Conservation (phyloP, 208 protist genomes). For the Trypanosoma mega region DNA sequence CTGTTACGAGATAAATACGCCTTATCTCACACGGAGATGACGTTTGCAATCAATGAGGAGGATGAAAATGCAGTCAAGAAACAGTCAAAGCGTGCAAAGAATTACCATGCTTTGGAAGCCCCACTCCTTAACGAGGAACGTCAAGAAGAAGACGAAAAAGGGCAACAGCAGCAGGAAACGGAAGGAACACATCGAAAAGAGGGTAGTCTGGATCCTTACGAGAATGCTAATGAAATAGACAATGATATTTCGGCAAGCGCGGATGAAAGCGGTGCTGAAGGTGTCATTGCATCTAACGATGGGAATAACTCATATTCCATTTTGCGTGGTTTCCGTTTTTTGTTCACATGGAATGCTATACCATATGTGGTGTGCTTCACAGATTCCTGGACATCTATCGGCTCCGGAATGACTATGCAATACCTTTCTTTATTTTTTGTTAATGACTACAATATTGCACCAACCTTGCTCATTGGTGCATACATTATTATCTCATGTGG, state of each 20-base stretch:
- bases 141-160: too few species aligned
- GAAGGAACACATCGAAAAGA: too few species aligned
- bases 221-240: too few species aligned
- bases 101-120: too few species aligned
- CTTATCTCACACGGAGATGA: slow-evolving; percentile 6
- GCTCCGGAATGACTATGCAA: slow-evolving; percentile 56
- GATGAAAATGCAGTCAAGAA: slow-evolving; percentile 26
- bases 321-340: neutral
- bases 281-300: too few species aligned
- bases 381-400: slow-evolving; percentile 43
- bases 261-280: too few species aligned
- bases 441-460: slow-evolving; percentile 19
- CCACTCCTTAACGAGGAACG: too few species aligned
- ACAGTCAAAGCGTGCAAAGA: slow-evolving; percentile 49
- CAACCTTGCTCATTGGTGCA: slow-evolving; percentile 28
- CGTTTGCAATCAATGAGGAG: neutral
- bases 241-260: too few species aligned
- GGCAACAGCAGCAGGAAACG: too few species aligned
- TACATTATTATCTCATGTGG: slow-evolving; percentile 31
- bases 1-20: slow-evolving; percentile 29
- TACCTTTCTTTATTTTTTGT: slow-evolving; percentile 54
- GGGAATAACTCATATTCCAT: neutral
- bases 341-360: slow-evolving; percentile 24
- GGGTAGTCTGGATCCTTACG: too few species aligned
- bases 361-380: slow-evolving; percentile 51